Evolutionary conservation across 2,329 filamentous ascomycete genomes (phyloP), one percentile per base, ranked within the genome.

Genomic region (Pezicula radicicola): DNA sequence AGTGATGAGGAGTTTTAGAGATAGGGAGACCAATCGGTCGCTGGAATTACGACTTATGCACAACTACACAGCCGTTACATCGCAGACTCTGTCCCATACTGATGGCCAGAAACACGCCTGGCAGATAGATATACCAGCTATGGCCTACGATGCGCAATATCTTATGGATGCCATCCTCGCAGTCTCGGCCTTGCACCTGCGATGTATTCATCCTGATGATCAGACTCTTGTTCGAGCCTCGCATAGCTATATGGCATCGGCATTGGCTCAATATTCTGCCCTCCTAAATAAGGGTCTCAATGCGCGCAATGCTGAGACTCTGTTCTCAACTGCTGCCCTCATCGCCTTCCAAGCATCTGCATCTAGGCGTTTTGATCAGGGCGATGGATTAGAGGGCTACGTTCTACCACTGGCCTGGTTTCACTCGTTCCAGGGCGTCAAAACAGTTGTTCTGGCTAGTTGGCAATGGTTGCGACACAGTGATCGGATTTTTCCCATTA

Each of bases 301-400:
- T 28, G 73, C 78, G 30, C 67, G 72, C 30, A 87, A 86, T 52
- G 82, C 83, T 8, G 83, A 85, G 63, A 75, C 81, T 0, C 71
- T 87, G 1, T 87, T 87, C 58, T 69, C 85, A 19, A 86, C 83
- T 0, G 75, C 83, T 1, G 75, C 82, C 2, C 71, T 87, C 60
- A 82, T 91, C 64, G 73, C 87, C 62, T 83, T 90, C 66, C 76
- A 91, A 66, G 74, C 87, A 59, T 78, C 83, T 27, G 75, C 88
- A 39, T 76, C 83, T 46, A 72, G 87, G 60, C 76, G 84, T 53
- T 85, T 85, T 55, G 75, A 76, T 52, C 79, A 82, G 47, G 80
- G 83, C 51, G 80, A 84, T 48, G 63, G 63, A 3, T 68, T 70
- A 45, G 70, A 74, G 42, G 72, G 71, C 37, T 87, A 87, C 62